A percentile compares a stretch with the other conserved stretches of the same genome.
Conservation (phyloP, 176 grass and related monocot genomes). For the Tillandsia fasciculata region DNA sequence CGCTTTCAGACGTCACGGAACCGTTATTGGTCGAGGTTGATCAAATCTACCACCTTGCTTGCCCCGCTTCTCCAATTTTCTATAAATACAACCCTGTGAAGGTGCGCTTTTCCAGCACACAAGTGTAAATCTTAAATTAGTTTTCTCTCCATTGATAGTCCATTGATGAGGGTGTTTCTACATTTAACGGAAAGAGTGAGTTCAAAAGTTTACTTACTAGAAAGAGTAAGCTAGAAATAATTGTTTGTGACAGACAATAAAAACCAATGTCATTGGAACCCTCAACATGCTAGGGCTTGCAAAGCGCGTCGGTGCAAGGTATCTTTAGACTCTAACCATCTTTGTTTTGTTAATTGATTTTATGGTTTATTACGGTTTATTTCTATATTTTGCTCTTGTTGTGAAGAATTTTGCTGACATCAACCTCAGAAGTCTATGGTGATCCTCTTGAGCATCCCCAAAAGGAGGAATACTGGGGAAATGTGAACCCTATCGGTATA, state of each 20-base stretch:
- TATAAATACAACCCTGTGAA: slow-evolving; percentile 99
- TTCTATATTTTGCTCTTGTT: background rate
- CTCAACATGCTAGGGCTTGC: slow-evolving; percentile 99
- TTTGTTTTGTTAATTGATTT: background rate
- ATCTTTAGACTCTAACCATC: background rate
- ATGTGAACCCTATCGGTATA: slow-evolving; percentile 99
- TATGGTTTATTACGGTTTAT: background rate
- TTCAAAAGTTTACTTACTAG: background rate
- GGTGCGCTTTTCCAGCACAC: slow-evolving; percentile 26
- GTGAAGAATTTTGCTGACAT: slow-evolving; percentile 87
- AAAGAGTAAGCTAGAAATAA: background rate
- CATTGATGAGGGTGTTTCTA: background rate
- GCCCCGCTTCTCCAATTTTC: slow-evolving; percentile 98
- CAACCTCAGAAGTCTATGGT: slow-evolving; percentile 96
- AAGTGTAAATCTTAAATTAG: background rate
- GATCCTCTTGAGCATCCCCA: slow-evolving; percentile 97
- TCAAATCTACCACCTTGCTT: slow-evolving; percentile 99
- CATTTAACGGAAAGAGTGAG: too few species aligned
- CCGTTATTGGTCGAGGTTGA: slow-evolving; percentile 93
- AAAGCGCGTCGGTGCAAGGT: slow-evolving; percentile 98
- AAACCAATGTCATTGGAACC: slow-evolving; percentile 99
- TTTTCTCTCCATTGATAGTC: background rate
- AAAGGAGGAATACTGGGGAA: slow-evolving; percentile 97
- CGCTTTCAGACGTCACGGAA: slow-evolving; percentile 69
- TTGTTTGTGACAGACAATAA: slow-evolving; percentile 65